Conservation (phyloP, 176 grass and related monocot species). For the Melocanna baccifera region DNA sequence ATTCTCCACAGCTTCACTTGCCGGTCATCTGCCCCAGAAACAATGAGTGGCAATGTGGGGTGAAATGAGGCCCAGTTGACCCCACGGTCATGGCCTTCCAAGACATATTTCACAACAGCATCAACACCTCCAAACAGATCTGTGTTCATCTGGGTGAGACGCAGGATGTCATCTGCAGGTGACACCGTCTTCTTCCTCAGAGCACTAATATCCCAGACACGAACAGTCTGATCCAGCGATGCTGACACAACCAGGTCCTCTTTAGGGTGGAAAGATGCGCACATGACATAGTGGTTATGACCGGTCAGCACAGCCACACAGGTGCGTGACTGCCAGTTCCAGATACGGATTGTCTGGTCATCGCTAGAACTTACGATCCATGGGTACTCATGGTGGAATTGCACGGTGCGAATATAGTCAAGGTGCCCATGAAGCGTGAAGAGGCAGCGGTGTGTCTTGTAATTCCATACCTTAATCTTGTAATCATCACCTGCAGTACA, state of each 20-base stretch:
- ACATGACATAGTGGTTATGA: constrained; percentile 92
- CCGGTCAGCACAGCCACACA: constrained; percentile 76
- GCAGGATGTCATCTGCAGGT: constrained; percentile 50
- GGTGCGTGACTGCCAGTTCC: constrained; percentile 79
- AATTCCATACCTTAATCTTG: constrained; percentile 99
- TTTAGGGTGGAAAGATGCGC: constrained; percentile 75
- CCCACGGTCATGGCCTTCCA: constrained; percentile 87
- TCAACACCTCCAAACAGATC: constrained; percentile 76
- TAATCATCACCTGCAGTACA: constrained; percentile 86
- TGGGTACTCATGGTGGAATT: constrained; percentile 83
- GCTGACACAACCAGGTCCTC: constrained; percentile 79
- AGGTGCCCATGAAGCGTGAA: constrained; percentile 94
- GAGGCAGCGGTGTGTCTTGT: constrained; percentile 97
- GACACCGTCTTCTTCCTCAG: constrained; percentile 76
- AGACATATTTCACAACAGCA: constrained; percentile 74
- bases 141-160: constrained; percentile 65
- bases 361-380: constrained; percentile 85
- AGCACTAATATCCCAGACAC: constrained; percentile 78
- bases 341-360: constrained; percentile 82
- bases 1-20: constrained; percentile 89
- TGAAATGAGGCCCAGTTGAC: constrained; percentile 91
- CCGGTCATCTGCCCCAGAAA: constrained; percentile 76
- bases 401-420: constrained; percentile 94
- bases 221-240: constrained; percentile 76
- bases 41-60: constrained; percentile 68